phyloP scores from a whole-genome alignment of 2,329 filamentous ascomycete genomes.

The Ophiostoma sp. region DNA sequence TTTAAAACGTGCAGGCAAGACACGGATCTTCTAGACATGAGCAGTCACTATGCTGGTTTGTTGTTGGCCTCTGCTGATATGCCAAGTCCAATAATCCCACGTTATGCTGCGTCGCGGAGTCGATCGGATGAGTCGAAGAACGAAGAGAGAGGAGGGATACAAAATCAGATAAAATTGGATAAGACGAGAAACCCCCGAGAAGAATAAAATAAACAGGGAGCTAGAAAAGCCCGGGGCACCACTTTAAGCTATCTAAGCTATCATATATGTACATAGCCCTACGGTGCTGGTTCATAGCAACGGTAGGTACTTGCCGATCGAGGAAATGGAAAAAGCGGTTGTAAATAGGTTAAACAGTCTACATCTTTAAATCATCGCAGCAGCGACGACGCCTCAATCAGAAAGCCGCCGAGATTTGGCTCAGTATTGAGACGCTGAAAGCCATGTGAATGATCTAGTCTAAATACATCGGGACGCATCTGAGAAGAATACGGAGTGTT shows the following conservation, averaged over 20 bases:
- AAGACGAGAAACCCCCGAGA: neutral
- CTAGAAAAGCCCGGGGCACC: neutral
- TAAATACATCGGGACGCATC: neutral
- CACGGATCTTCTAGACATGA: neutral
- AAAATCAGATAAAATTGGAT: neutral
- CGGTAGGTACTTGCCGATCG: neutral
- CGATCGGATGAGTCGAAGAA: neutral
- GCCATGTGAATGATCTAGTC: neutral
- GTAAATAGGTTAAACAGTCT: neutral
- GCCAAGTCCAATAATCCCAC: neutral
- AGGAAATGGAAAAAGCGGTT: neutral
- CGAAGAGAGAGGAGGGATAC: neutral
- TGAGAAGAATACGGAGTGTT: neutral
- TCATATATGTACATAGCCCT: constrained; percentile 2
- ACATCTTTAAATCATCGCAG: neutral
- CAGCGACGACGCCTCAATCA: neutral
- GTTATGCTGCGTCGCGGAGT: neutral
- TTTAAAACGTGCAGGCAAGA: neutral
- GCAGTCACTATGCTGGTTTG: neutral
- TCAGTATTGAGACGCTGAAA: neutral
- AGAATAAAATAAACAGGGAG: neutral
- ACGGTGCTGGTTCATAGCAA: neutral
- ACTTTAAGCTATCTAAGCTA: constrained; percentile 14
- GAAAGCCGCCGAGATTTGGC: neutral
- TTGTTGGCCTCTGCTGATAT: neutral